Percentiles rank a stretch among this genome's conserved stretches.
phyloP scores from a whole-genome alignment of 352 stramenopile genomes.

The Pythium utonaiense region DNA sequence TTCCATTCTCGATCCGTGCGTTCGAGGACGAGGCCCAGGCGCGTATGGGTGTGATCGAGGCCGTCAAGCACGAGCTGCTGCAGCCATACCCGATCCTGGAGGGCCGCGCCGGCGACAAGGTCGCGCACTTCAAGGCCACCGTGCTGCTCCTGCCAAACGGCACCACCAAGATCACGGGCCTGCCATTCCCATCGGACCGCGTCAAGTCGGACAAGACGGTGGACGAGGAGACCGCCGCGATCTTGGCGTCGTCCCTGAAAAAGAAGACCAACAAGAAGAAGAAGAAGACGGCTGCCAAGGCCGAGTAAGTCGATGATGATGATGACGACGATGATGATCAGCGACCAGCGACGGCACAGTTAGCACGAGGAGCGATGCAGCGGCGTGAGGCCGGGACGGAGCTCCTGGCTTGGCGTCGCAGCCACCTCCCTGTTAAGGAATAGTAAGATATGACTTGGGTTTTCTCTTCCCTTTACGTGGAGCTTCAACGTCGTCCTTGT shows the following conservation, averaged over 20 bases:
- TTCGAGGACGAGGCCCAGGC: constrained; percentile 95
- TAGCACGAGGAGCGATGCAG: constrained; percentile 2
- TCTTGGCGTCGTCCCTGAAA: constrained; percentile 90
- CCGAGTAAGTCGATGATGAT: constrained; percentile 22
- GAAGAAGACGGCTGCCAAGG: constrained; percentile 61
- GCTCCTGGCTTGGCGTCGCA: not conserved
- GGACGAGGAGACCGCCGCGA: constrained; percentile 89
- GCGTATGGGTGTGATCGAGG: constrained; percentile 98
- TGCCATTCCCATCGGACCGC: constrained; percentile 87
- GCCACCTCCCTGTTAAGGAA: constrained; percentile 14
- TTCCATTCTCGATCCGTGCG: constrained; percentile 97
- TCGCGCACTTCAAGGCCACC: constrained; percentile 99
- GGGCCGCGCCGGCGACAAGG: constrained; percentile 92
- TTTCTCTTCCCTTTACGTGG: constrained; percentile 10
- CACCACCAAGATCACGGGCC: constrained; percentile 94
- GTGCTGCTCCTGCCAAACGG: constrained; percentile 96
- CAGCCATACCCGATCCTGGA: constrained; percentile 97
- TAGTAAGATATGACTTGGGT: constrained; percentile 31
- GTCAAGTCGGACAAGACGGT: constrained; percentile 92
- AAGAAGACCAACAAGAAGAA: constrained; percentile 98
- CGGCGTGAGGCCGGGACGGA: too few relatives aligned
- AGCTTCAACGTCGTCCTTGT: not conserved
- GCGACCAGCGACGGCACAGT: not conserved
- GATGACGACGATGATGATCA: not conserved
- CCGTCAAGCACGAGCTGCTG: constrained; percentile 96